These are phyloP conservation scores for Verticillium klebahnii DNA, from an alignment of 2,329 filamentous ascomycete genomes.

Conservation along the genomic window DNA sequence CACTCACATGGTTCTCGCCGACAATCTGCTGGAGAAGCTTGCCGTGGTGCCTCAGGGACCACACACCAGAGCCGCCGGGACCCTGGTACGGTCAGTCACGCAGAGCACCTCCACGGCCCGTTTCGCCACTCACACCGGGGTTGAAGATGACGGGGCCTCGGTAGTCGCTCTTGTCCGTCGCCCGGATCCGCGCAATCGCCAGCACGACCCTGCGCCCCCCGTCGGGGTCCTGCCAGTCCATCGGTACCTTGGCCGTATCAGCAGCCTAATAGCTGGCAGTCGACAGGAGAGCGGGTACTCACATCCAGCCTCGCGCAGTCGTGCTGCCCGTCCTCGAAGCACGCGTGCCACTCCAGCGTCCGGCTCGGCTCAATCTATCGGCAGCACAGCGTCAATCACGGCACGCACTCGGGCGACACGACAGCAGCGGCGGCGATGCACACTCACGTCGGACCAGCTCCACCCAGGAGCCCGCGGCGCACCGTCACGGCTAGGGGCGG, in stretches of 20 bases:
- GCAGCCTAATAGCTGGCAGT: constrained; percentile 1
- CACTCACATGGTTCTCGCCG: constrained; percentile 38
- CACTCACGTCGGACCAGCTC: neutral
- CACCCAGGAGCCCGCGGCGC: neutral
- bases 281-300: constrained; percentile 2
- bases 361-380: constrained; percentile 31
- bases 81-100: constrained; percentile 23
- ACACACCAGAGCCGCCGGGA: constrained; percentile 43
- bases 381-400: neutral
- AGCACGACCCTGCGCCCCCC: constrained; percentile 22
- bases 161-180: constrained; percentile 19
- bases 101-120: neutral
- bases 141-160: constrained; percentile 28
- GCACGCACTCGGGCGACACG: neutral
- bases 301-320: constrained; percentile 30
- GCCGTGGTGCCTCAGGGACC: constrained; percentile 24
- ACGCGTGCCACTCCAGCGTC: constrained; percentile 24
- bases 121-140: constrained; percentile 22
- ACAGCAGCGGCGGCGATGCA: neutral
- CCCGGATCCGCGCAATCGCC: constrained; percentile 25
- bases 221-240: constrained; percentile 26
- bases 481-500: neutral
- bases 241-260: constrained; percentile 28
- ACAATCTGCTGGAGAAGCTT: constrained; percentile 36
- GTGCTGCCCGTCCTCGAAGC: constrained; percentile 21